Evolutionary conservation across 208 protist species (phyloP), one percentile per base, ranked within the genome.

Genomic region (Herpetomonas tarakana): DNA sequence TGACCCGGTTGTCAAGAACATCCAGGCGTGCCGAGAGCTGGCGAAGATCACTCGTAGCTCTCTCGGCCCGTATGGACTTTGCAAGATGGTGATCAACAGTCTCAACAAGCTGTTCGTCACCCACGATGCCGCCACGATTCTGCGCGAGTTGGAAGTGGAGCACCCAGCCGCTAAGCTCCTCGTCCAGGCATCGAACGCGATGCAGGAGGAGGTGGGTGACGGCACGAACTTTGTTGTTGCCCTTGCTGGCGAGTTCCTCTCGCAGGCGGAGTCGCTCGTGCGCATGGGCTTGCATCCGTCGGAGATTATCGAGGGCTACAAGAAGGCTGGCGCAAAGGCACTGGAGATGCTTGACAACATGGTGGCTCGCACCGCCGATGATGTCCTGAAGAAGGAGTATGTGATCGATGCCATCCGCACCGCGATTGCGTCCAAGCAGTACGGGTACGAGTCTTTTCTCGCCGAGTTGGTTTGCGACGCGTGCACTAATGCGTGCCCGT

Each of bases 71-170:
- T 98, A 99, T 67, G 99, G 97, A 11, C 97, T 99, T 71, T 99
- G 98, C 77, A 99, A 99, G 89, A 99, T 99, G 88, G 92, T 99
- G 25, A 97, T 99, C 61, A 99, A 99, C 81, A 97, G 99, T 65
- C 81, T 99, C 0, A 98, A 98, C 63, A 99, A 99, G 86, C 77
- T 99, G 6, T 99, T 99, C 77, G 97, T 99, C 29, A 99, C 99
- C 1, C 98, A 98, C 77, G 98, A 99, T 79, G 97, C 98, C 14
- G 98, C 98, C n/a, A 99, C 98, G 7, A 99, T 99, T 52, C 78
- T 99, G 21, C 91, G 93, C 41, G 98, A 99, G 83, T 73, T 99
- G 0, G 99, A 99, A 68, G 93, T 99, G 25, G 86, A 98, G 75
- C 98, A 99, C 71, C 98, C 98, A 9, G 98, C 98, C 11, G 98